Evolutionary conservation across 208 protist species (phyloP), one percentile per base, ranked within the genome.

Genomic region (Leptomonas seymouri): DNA sequence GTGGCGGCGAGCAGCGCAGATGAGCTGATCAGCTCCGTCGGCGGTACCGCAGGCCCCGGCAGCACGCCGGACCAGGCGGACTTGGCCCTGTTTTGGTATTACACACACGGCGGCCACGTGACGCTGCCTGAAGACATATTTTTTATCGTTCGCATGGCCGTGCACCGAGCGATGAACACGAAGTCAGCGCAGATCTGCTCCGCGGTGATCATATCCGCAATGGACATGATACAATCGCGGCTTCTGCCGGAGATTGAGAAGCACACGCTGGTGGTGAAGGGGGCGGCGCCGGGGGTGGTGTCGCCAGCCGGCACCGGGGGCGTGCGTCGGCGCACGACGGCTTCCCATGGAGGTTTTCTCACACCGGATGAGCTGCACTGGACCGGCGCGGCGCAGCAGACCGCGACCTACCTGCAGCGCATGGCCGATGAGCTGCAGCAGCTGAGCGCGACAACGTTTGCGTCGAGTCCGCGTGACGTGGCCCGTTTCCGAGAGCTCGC

Each of bases 121-220:
- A 91, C 86, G 25, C 67, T 95, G 27, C 63, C 84, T 0, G 90
- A 96, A 39, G 90, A 96, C 62, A 76, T 93, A 41, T 96, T 96
- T 67, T 96, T 89, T 63, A 86, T 96, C 45, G 59, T 96, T 23
- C 90, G 90, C 50, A 84, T 93, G 46, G 84, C 90, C 9, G 28
- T 96, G 2, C 90, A 93, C 45, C 87, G 90, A 1, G 84, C 87
- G 16, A 62, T 91, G 46, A 85, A 93, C 79, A 96, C 87, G 9
- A 90, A 90, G 48, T 93, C 85, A 1, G 87, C 82, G 21, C 87
- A 93, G 56, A 92, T 96, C 80, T 75, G 79, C 57, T 96, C 88
- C 7, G 90, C 90, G 2, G 81, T 92, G 20, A 76, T 93, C 53
- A 85, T 93, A 49, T 86, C 78, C 36, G 79, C 73, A 31, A 81